Evolutionary conservation across 1,139 yeast species (phyloP).

Genomic region (Schizosaccharomyces versatilis): DNA sequence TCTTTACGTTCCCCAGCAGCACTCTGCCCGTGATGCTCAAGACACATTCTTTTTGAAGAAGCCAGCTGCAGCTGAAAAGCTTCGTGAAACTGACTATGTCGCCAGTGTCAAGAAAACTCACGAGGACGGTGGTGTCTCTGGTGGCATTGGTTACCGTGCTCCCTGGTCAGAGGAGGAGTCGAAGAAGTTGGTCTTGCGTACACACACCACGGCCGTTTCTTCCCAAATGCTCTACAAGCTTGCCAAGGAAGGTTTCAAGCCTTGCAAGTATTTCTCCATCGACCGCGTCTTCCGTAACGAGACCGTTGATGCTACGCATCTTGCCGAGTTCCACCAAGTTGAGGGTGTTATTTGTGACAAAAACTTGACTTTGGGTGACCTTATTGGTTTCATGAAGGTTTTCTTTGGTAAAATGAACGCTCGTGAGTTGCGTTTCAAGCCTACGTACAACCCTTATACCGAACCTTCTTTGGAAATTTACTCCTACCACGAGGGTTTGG

Average conservation of each 20-base stretch:
- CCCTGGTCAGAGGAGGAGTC: conserved; percentile 91
- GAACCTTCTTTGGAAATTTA: conserved; percentile 96
- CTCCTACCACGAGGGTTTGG: conserved; percentile 86
- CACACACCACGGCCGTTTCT: conserved; percentile 91
- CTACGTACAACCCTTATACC: conserved; percentile 96
- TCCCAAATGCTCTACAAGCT: conserved; percentile 68
- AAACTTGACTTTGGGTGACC: conserved; percentile 80
- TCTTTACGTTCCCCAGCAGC: conserved; percentile 92
- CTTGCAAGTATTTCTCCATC: conserved; percentile 78
- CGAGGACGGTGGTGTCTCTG: conserved; percentile 63
- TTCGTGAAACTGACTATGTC: conserved; percentile 60
- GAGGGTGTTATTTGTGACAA: conserved; percentile 98
- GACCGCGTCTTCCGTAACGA: conserved; percentile 98
- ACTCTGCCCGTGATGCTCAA: conserved; percentile 96
- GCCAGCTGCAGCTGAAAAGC: conserved; percentile 53
- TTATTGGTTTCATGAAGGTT: conserved; percentile 95
- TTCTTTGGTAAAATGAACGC: conserved; percentile 88
- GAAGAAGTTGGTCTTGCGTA: conserved; percentile 74
- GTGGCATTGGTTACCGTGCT: conserved; percentile 92
- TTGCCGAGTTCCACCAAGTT: conserved; percentile 97
- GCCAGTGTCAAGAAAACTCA: conserved; percentile 64
- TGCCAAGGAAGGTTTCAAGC: conserved; percentile 37
- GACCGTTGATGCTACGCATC: conserved; percentile 98
- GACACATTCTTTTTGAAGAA: conserved; percentile 94
- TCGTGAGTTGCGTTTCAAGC: conserved; percentile 80